These are phyloP conservation scores for Yamadazyma insecticola DNA, from an alignment of 805 yeast genomes.

Conservation along the genomic window DNA sequence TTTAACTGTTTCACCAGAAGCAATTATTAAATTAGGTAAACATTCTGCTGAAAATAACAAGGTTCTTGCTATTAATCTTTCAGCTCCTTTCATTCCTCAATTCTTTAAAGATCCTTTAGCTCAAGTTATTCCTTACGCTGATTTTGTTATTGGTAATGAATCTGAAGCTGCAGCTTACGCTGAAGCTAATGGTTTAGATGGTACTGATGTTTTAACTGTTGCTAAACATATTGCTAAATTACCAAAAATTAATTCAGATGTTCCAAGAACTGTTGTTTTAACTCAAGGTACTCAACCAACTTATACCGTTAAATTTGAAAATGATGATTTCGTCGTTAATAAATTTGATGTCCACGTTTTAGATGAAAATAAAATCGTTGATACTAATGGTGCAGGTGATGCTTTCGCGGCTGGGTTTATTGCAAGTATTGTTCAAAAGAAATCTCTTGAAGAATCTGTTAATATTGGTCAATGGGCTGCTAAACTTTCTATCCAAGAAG, in stretches of 20 bases:
- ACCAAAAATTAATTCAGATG: conserved; percentile 65
- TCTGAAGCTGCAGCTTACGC: conserved; percentile 95
- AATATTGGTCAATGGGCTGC: conserved; percentile 98
- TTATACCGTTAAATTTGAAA: conserved; percentile 60
- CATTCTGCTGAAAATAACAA: conserved; percentile 85
- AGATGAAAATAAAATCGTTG: conserved; percentile 63
- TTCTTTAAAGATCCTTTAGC: conserved; percentile 92
- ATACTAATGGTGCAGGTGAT: conserved; percentile 99
- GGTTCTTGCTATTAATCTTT: conserved; percentile 76
- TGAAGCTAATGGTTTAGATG: conserved; percentile 65
- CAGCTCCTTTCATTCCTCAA: conserved; percentile 96
- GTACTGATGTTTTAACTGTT: conserved; percentile 63
- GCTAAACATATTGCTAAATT: conserved; percentile 79
- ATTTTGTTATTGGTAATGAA: conserved; percentile 91
- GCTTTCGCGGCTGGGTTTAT: conserved; percentile 96
- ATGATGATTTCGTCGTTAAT: conserved; percentile 41
- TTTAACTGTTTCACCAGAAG: conserved; percentile 94
- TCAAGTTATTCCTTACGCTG: conserved; percentile 77
- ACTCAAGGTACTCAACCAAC: conserved; percentile 96
- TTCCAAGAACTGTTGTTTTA: conserved; percentile 83
- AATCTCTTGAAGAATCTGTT: conserved; percentile 54
- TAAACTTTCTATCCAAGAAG: conserved; percentile 80
- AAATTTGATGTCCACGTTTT: conserved; percentile 70
- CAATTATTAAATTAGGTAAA: conserved; percentile 82
- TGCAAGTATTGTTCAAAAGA: conserved; percentile 79